These are phyloP conservation scores for Termitomyces sp. DNA, from an alignment of 768 basidiomycete species.

Conservation along the genomic window DNA sequence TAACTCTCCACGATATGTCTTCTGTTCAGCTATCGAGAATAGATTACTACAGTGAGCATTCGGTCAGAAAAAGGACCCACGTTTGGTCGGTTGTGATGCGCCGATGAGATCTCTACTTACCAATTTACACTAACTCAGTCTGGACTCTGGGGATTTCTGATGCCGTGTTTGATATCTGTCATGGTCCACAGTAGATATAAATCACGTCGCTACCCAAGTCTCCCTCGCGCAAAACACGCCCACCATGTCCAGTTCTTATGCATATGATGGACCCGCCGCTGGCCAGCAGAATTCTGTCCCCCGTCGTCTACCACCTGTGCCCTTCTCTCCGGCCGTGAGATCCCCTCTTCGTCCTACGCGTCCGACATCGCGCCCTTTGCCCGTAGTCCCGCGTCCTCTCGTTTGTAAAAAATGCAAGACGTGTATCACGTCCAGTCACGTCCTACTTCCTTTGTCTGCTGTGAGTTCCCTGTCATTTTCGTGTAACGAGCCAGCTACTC, in stretches of 20 bases:
- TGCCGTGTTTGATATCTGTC: conserved; percentile 13
- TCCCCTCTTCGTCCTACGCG: conserved; percentile 15
- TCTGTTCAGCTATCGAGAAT: not conserved
- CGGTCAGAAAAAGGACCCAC: not conserved
- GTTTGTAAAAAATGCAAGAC: conserved; percentile 46
- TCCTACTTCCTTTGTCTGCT: conserved; percentile 38
- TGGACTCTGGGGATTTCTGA: conserved; percentile 3
- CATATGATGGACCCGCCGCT: conserved; percentile 9
- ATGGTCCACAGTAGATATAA: not conserved
- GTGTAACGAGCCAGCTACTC: not conserved
- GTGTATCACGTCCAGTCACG: conserved; percentile 43
- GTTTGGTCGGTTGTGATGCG: conserved; percentile 3
- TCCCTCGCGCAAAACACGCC: conserved; percentile 10
- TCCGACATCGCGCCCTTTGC: conserved; percentile 43
- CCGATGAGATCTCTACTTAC: conserved; percentile 1
- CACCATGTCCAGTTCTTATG: conserved; percentile 16
- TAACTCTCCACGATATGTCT: not conserved
- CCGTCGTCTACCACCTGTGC: conserved; percentile 23
- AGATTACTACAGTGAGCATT: not conserved
- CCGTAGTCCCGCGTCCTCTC: conserved; percentile 44
- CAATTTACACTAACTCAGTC: not conserved
- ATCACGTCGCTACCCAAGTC: not conserved
- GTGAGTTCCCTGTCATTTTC: conserved; percentile 27
- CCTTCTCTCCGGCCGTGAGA: conserved; percentile 18
- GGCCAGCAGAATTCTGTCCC: conserved; percentile 16